Evolutionary conservation across 371 early-diverging fungal species (phyloP).

Genomic region (Mortierella sp.): DNA sequence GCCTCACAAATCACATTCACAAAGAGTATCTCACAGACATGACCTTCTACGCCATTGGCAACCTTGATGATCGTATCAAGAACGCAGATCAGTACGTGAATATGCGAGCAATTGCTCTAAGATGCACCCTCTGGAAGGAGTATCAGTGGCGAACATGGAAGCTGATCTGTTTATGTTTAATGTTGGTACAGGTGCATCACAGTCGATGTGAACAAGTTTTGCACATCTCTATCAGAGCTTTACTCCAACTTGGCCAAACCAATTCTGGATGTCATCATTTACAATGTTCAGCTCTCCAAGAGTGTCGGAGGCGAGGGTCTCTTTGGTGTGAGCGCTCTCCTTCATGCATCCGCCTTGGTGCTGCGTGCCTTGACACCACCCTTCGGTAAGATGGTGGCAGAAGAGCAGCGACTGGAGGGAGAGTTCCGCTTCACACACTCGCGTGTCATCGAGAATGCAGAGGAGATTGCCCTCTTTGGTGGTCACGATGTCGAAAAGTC

Average conservation of each 20-base stretch:
- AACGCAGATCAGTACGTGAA: constrained; percentile 89
- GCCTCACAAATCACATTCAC: constrained; percentile 87
- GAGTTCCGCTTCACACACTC: constrained; percentile 91
- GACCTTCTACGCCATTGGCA: constrained; percentile 87
- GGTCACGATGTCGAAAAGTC: constrained; percentile 82
- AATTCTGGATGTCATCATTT: constrained; percentile 86
- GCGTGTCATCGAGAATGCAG: constrained; percentile 87
- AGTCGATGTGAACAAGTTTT: constrained; percentile 89
- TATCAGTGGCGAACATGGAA: no score
- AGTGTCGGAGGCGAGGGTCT: constrained; percentile 85
- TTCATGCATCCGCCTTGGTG: constrained; percentile 76
- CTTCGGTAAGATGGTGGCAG: constrained; percentile 89
- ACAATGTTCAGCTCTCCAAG: constrained; percentile 83
- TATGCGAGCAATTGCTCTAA: no score
- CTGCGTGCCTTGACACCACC: constrained; percentile 87
- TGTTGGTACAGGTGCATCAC: constrained; percentile 70
- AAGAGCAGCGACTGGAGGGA: constrained; percentile 82
- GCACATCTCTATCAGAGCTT: constrained; percentile 77
- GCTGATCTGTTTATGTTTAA: not conserved
- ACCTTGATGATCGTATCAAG: constrained; percentile 86
- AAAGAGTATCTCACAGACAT: constrained; percentile 85
- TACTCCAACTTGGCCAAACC: constrained; percentile 92
- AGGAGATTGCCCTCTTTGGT: constrained; percentile 89
- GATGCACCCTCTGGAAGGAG: no score
- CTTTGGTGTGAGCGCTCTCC: constrained; percentile 70